Evolutionary conservation across 345 rosid species (phyloP).

Genomic region (Lumnitzera racemosa): DNA sequence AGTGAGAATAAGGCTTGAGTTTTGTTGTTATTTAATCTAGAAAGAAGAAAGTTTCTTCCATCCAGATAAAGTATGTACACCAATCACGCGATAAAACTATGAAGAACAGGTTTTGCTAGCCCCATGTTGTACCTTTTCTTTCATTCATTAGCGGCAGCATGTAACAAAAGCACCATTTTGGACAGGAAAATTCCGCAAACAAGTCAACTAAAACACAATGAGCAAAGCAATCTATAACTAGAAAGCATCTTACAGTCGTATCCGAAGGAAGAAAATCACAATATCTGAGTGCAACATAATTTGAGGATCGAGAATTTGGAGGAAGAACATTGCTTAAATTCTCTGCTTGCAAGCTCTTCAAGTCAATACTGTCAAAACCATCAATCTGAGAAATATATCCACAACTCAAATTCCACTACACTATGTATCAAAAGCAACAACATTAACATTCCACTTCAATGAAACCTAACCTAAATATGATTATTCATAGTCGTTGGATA

Average conservation of each 20-base stretch:
- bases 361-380: slow-evolving; percentile 94
- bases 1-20: too few relatives aligned
- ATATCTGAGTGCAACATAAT: slow-evolving; percentile 75
- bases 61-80: too few relatives aligned
- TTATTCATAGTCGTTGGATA: slow-evolving; percentile 4
- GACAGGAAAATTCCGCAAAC: neutral
- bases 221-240: neutral
- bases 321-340: slow-evolving; percentile 76
- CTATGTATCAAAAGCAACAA: too few relatives aligned
- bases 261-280: slow-evolving; percentile 50
- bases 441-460: too few relatives aligned
- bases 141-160: too few relatives aligned
- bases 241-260: slow-evolving; percentile 51
- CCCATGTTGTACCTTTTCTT: too few relatives aligned
- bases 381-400: slow-evolving; percentile 52
- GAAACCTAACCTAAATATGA: too few relatives aligned
- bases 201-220: neutral
- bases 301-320: slow-evolving; percentile 81
- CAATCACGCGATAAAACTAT: too few relatives aligned
- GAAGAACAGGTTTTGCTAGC: too few relatives aligned
- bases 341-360: slow-evolving; percentile 95
- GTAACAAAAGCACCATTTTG: neutral
- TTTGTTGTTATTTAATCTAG: too few relatives aligned
- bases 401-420: slow-evolving; percentile 6
- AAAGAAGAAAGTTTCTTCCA: too few relatives aligned